Evolutionary conservation across 768 basidiomycete genomes (phyloP).

Genomic region (Lactarius vividus): DNA sequence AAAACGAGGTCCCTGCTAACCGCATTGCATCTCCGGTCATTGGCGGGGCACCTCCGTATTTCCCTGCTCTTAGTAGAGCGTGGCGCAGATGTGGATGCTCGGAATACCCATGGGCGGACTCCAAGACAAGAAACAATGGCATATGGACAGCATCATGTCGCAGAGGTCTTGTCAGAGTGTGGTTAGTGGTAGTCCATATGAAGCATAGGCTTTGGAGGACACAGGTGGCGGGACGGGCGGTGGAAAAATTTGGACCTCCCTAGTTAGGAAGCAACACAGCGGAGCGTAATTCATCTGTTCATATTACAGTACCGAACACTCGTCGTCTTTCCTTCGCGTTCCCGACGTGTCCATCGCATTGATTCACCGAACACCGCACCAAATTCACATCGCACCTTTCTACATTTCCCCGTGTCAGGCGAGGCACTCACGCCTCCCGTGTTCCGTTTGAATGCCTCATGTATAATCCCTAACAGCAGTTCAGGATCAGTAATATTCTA

Average conservation of each 20-base stretch:
- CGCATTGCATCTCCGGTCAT: neutral
- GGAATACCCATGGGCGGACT: neutral
- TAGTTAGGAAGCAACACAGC: too few species aligned
- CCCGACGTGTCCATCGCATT: neutral
- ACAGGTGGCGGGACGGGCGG: too few species aligned
- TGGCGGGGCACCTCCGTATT: neutral
- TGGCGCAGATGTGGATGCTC: neutral
- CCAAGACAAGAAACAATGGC: neutral
- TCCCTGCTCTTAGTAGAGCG: neutral
- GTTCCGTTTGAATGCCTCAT: too few species aligned
- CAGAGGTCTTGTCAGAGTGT: neutral
- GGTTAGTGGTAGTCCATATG: neutral
- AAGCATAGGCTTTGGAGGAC: too few species aligned
- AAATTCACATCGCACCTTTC: neutral
- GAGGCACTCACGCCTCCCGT: too few species aligned
- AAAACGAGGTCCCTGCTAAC: neutral
- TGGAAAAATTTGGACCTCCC: too few species aligned
- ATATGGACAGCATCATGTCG: neutral
- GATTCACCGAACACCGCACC: neutral
- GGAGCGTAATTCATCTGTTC: too few species aligned
- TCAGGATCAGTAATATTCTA: too few species aligned
- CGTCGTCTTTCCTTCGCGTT: constrained; percentile 6
- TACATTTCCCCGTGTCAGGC: neutral
- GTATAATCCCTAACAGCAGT: too few species aligned
- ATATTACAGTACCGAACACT: constrained; percentile 4